These are phyloP conservation scores for Cocos nucifera DNA, from an alignment of 176 grass and related monocot species.

Conservation along the genomic window DNA sequence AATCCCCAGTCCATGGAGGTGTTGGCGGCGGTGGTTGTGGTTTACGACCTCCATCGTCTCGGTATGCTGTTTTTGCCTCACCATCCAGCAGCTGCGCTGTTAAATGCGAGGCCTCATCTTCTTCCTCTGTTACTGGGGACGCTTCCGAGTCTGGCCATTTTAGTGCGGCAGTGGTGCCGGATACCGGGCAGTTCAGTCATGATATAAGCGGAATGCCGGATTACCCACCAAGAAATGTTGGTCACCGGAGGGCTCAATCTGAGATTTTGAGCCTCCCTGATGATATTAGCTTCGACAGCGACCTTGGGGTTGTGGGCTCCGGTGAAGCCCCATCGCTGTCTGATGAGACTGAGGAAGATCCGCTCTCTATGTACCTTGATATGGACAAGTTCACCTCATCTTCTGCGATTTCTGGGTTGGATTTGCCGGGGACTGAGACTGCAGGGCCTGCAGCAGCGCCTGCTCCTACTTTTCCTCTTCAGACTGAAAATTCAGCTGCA, in stretches of 20 bases:
- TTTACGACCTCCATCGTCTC: neutral
- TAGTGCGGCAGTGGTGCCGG: no score
- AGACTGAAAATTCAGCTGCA: conserved; percentile 3
- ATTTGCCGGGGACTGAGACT: neutral
- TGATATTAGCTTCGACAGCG: conserved; percentile 48
- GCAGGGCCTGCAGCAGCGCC: conserved; percentile 11
- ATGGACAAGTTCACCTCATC: conserved; percentile 9
- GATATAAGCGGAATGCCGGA: conserved; percentile 39
- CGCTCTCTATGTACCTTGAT: conserved; percentile 12
- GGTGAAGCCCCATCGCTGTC: conserved; percentile 10
- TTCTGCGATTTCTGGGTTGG: conserved; percentile 2
- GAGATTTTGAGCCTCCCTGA: conserved; percentile 69
- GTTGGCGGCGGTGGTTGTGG: neutral
- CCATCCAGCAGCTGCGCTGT: no score
- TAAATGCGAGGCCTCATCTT: no score
- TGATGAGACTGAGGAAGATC: conserved; percentile 27
- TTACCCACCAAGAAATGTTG: conserved; percentile 32
- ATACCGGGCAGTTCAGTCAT: neutral
- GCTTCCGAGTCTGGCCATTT: no score
- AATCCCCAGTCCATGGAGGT: neutral
- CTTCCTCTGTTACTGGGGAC: no score
- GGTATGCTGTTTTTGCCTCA: neutral
- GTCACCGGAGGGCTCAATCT: conserved; percentile 62
- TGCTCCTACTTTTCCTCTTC: conserved; percentile 34
- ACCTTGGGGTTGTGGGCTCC: conserved; percentile 44